Conservation (phyloP, 768 basidiomycete genomes). For the Termitomyces sp. region DNA sequence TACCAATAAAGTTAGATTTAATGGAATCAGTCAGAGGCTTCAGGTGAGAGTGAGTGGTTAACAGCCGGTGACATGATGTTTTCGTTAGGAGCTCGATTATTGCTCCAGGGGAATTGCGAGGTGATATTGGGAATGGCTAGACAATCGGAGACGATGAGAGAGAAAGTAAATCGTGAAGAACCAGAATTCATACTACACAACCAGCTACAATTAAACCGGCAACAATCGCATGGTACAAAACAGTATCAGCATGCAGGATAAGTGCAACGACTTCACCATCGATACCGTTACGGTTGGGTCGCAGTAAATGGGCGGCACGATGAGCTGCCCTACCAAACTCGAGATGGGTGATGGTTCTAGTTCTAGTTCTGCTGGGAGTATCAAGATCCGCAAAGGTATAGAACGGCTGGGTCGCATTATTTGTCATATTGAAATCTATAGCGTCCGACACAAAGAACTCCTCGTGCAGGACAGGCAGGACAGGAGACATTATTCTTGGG, state of each 20-base stretch:
- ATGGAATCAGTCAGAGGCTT: constrained; percentile 26
- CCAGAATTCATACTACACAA: constrained; percentile 30
- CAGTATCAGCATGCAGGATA: constrained; percentile 27
- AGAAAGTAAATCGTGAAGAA: no score
- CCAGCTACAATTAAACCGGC: constrained; percentile 36
- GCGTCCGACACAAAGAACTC: constrained; percentile 7
- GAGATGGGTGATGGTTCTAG: constrained; percentile 33
- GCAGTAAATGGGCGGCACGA: constrained; percentile 35
- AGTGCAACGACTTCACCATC: constrained; percentile 33
- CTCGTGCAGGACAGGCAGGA: constrained; percentile 2
- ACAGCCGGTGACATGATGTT: constrained; percentile 33
- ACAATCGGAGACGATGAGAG: no score
- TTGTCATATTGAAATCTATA: constrained; percentile 8
- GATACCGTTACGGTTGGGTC: constrained; percentile 26
- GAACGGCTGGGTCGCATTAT: constrained; percentile 11
- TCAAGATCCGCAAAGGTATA: constrained; percentile 3
- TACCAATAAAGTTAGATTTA: constrained; percentile 11
- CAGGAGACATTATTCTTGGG: no score
- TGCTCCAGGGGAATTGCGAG: constrained; percentile 33
- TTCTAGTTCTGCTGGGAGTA: constrained; percentile 9
- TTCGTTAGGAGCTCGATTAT: constrained; percentile 33
- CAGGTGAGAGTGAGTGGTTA: constrained; percentile 30
- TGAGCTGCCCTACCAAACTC: constrained; percentile 45
- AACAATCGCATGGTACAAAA: constrained; percentile 40
- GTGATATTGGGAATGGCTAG: constrained; percentile 40